Evolutionary conservation across 2,329 filamentous ascomycete species (phyloP).

Genomic region (Hypoxylon sp.): DNA sequence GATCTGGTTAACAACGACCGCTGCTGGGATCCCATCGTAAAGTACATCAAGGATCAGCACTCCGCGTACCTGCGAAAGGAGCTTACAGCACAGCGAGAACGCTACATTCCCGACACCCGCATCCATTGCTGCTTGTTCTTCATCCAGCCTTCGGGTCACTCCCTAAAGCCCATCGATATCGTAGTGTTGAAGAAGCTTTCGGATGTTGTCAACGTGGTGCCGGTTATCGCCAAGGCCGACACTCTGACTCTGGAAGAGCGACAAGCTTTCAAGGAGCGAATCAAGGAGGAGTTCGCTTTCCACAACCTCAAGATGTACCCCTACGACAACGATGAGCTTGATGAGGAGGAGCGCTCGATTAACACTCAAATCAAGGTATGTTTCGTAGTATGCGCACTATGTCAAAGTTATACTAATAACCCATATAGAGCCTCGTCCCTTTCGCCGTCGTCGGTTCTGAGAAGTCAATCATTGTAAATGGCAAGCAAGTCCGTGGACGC

Average conservation of each 20-base stretch:
- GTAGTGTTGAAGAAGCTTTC: slow-evolving; percentile 99
- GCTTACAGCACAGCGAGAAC: slow-evolving; percentile 97
- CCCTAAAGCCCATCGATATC: slow-evolving; percentile 98
- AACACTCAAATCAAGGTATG: slow-evolving; percentile 97
- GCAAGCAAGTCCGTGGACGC: slow-evolving; percentile 96
- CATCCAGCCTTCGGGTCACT: slow-evolving; percentile 98
- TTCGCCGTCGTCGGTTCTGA: slow-evolving; percentile 99
- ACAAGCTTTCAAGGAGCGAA: slow-evolving; percentile 96
- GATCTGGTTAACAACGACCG: slow-evolving; percentile 99
- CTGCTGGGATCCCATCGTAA: slow-evolving; percentile 99
- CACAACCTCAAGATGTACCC: slow-evolving; percentile 99
- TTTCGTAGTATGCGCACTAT: slow-evolving; percentile 3
- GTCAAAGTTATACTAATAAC: slow-evolving; percentile 54
- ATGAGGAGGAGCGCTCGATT: slow-evolving; percentile 93
- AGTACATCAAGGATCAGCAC: slow-evolving; percentile 99
- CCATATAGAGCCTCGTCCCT: slow-evolving; percentile 84
- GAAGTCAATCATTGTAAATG: slow-evolving; percentile 97
- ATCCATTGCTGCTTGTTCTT: slow-evolving; percentile 99
- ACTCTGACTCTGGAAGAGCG: slow-evolving; percentile 96
- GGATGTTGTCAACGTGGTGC: slow-evolving; percentile 98
- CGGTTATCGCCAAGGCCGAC: slow-evolving; percentile 98
- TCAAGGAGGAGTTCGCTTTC: slow-evolving; percentile 99
- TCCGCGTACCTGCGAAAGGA: slow-evolving; percentile 99
- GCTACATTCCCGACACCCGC: slow-evolving; percentile 98
- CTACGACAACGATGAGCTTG: slow-evolving; percentile 99